Conservation (phyloP, 306 rosid genomes). For the Sechiopsis laciniata region DNA sequence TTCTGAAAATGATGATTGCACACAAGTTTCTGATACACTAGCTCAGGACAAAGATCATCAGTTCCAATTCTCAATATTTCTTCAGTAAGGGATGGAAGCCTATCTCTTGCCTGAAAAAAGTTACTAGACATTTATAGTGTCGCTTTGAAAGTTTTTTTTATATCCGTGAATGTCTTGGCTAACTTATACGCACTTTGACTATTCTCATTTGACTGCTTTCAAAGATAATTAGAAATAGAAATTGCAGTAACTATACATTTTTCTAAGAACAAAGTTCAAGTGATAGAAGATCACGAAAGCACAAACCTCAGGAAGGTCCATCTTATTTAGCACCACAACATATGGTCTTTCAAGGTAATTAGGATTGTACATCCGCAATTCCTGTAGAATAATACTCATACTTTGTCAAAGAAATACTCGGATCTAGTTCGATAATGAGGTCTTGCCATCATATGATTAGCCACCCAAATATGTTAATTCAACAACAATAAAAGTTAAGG, state of each 20-base stretch:
- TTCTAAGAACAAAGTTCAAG: neutral
- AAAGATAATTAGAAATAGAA: neutral
- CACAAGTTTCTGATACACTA: constrained; percentile 32
- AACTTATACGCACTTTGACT: no score
- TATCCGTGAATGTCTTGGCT: no score
- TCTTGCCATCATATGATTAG: neutral
- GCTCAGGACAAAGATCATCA: constrained; percentile 31
- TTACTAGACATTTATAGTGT: neutral
- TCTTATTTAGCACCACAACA: constrained; percentile 86
- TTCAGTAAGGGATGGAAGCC: constrained; percentile 48
- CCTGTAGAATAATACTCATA: constrained; percentile 49
- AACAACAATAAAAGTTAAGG: no score
- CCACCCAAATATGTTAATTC: neutral
- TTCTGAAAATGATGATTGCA: constrained; percentile 31
- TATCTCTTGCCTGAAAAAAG: constrained; percentile 54
- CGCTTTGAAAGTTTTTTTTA: no score
- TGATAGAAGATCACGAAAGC: neutral
- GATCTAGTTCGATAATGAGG: neutral
- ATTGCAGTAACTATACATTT: neutral
- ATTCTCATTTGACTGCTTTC: no score
- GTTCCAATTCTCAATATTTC: constrained; percentile 70
- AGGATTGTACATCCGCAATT: constrained; percentile 93
- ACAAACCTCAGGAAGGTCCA: constrained; percentile 82
- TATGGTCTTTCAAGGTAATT: constrained; percentile 43
- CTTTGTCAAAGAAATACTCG: constrained; percentile 14